Percentiles rank a stretch among this genome's conserved stretches.
These are phyloP conservation scores for Rhytidiadelphus loreus DNA, from an alignment of 225 moss, liverwort and hornwort species.

Conservation along the genomic window DNA sequence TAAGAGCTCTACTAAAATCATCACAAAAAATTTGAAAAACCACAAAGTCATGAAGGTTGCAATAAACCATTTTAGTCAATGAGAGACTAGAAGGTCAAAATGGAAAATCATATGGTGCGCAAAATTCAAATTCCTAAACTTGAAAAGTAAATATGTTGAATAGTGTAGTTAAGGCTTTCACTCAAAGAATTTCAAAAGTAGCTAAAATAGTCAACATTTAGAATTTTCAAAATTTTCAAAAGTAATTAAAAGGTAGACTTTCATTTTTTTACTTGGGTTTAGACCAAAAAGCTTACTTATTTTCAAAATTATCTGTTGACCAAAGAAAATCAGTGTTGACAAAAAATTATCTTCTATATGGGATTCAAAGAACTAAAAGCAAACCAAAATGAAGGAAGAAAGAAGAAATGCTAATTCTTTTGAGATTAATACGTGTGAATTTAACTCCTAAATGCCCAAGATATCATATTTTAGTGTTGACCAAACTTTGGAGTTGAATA, in stretches of 20 bases:
- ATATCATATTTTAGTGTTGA: neutral
- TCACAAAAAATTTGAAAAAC: neutral
- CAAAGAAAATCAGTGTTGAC: neutral
- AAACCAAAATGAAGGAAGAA: neutral
- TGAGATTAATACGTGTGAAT: neutral
- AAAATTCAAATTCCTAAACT: neutral
- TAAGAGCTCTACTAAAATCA: neutral
- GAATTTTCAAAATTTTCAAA: neutral
- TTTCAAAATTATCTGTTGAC: no score
- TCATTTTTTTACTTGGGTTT: no score
- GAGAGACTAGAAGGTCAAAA: neutral
- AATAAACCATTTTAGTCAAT: neutral
- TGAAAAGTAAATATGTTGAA: neutral
- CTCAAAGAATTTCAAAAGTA: neutral
- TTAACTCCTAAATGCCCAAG: rapidly evolving
- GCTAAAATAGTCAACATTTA: neutral
- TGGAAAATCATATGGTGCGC: neutral
- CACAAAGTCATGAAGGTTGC: neutral
- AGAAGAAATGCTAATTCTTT: neutral
- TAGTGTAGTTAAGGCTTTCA: neutral
- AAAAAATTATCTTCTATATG: neutral
- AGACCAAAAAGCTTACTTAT: neutral
- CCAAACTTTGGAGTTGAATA: neutral
- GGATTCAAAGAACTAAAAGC: neutral
- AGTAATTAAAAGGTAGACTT: no score